Evolutionary conservation across 106 monocot species (phyloP).

Genomic region (Iris macrosiphon): DNA sequence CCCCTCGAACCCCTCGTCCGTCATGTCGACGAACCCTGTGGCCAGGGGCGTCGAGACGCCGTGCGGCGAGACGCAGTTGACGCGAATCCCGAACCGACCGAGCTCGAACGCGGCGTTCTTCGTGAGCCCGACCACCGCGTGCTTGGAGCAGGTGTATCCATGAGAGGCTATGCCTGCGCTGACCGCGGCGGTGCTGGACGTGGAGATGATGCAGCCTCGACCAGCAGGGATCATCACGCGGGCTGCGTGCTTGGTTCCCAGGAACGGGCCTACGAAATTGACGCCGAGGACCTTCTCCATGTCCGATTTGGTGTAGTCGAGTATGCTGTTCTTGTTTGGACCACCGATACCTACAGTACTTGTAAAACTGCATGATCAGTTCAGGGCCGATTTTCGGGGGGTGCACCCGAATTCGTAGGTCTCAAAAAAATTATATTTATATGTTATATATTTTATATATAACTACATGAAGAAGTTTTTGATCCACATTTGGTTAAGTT

Average conservation of each 20-base stretch:
- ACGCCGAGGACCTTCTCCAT: constrained; percentile 6
- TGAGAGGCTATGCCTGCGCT: constrained; percentile 4
- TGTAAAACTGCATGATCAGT: too few species aligned
- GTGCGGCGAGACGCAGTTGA: constrained; percentile 2
- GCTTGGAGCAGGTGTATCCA: constrained; percentile 27
- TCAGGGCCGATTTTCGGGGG: too few species aligned
- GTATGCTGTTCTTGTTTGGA: not conserved
- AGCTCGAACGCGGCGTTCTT: constrained; percentile 37
- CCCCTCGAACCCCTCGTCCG: constrained; percentile 1
- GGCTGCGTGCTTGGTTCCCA: constrained; percentile 16
- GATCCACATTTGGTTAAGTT: too few species aligned
- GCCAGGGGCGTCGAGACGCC: constrained; percentile 11
- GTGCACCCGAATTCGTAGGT: too few species aligned
- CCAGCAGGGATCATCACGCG: constrained; percentile 2
- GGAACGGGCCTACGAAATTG: not conserved
- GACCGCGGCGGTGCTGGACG: constrained; percentile 4
- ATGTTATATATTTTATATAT: too few species aligned
- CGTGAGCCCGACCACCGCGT: constrained; percentile 37
- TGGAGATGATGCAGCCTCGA: constrained; percentile 20
- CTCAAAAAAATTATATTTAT: too few species aligned
- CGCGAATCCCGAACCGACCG: constrained; percentile 8
- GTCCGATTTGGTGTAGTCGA: constrained; percentile 1
- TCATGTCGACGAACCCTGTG: not conserved
- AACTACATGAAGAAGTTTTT: too few species aligned
- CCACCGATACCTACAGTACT: too few species aligned